phyloP scores from a whole-genome alignment of 2,329 filamentous ascomycete species.

The Colletotrichum lindemuthianum region DNA sequence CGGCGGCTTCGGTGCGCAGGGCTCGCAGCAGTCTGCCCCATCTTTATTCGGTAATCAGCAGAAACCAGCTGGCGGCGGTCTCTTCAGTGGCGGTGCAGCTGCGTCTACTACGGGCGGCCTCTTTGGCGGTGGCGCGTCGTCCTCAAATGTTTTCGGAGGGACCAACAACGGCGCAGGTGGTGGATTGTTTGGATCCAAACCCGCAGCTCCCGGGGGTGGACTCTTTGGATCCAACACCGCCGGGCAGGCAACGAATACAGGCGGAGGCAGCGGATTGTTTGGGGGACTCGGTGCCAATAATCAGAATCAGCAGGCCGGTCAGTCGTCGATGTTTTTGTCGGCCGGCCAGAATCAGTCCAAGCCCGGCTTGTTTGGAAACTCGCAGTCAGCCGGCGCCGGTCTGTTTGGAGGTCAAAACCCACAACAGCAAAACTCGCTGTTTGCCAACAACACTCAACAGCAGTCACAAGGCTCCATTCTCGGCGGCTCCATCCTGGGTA shows the following conservation, averaged over 20 bases:
- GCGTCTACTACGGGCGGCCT: conserved; percentile 50
- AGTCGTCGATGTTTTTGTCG: conserved; percentile 59
- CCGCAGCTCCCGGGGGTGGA: conserved; percentile 52
- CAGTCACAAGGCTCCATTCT: conserved; percentile 50
- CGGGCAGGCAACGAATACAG: conserved; percentile 42
- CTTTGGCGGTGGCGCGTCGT: conserved; percentile 52
- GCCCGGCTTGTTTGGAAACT: conserved; percentile 63
- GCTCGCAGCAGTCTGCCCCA: conserved; percentile 38
- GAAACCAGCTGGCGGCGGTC: conserved; percentile 36
- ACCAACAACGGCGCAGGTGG: conserved; percentile 52
- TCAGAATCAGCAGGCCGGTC: conserved; percentile 49
- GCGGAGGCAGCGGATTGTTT: conserved; percentile 58
- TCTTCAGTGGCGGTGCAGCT: conserved; percentile 34
- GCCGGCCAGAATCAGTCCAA: conserved; percentile 64
- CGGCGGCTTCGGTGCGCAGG: conserved; percentile 40
- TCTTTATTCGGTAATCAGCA: conserved; percentile 43
- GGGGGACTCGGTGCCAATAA: conserved; percentile 50
- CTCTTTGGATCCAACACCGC: conserved; percentile 55
- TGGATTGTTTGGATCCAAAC: conserved; percentile 55
- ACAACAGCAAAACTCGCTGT: conserved; percentile 58
- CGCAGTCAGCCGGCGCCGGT: conserved; percentile 55
- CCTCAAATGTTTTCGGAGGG: conserved; percentile 51
- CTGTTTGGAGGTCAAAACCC: conserved; percentile 64
- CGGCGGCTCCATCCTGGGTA: conserved; percentile 69
- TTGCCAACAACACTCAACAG: conserved; percentile 59